phyloP scores from a whole-genome alignment of 208 protist genomes.

The Trypanosomatidae sp. region DNA sequence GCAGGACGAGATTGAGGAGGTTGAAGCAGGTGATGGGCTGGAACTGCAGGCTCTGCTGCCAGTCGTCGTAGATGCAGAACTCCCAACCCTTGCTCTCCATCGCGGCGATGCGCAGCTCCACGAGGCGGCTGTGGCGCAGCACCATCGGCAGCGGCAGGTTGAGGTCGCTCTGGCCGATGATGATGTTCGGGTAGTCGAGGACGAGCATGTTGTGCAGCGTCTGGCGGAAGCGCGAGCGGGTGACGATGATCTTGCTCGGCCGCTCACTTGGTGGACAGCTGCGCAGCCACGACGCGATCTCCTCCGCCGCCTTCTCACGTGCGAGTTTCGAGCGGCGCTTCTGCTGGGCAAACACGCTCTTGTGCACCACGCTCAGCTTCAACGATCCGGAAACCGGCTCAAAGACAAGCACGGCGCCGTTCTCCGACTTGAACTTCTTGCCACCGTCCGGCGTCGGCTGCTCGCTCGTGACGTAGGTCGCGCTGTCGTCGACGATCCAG shows the following conservation, averaged over 20 bases:
- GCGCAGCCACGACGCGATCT: slow-evolving; percentile 99
- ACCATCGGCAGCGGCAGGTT: slow-evolving; percentile 99
- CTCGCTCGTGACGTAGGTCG: slow-evolving; percentile 99
- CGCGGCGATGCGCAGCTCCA: slow-evolving; percentile 99
- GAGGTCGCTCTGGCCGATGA: slow-evolving; percentile 99
- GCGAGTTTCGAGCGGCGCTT: slow-evolving; percentile 99
- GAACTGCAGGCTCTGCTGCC: slow-evolving; percentile 96
- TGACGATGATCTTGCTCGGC: slow-evolving; percentile 99
- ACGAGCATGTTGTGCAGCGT: slow-evolving; percentile 95
- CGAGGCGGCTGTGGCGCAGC: slow-evolving; percentile 99
- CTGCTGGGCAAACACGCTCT: slow-evolving; percentile 99
- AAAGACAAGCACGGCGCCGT: slow-evolving; percentile 99
- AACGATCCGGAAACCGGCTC: slow-evolving; percentile 99
- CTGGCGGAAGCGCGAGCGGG: slow-evolving; percentile 97
- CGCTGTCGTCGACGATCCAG: slow-evolving; percentile 99
- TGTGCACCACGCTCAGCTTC: slow-evolving; percentile 99
- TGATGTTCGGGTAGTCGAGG: slow-evolving; percentile 99
- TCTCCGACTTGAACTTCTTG: slow-evolving; percentile 96
- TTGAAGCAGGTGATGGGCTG: slow-evolving; percentile 99
- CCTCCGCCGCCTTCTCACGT: slow-evolving; percentile 99
- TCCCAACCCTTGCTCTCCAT: slow-evolving; percentile 99
- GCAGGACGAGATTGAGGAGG: slow-evolving; percentile 99
- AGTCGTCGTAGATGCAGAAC: slow-evolving; percentile 99
- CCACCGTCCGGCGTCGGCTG: slow-evolving; percentile 99
- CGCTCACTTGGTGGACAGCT: slow-evolving; percentile 99